These are phyloP conservation scores for Tricharina praecox DNA, from an alignment of 495 filamentous ascomycete species.

Conservation along the genomic window DNA sequence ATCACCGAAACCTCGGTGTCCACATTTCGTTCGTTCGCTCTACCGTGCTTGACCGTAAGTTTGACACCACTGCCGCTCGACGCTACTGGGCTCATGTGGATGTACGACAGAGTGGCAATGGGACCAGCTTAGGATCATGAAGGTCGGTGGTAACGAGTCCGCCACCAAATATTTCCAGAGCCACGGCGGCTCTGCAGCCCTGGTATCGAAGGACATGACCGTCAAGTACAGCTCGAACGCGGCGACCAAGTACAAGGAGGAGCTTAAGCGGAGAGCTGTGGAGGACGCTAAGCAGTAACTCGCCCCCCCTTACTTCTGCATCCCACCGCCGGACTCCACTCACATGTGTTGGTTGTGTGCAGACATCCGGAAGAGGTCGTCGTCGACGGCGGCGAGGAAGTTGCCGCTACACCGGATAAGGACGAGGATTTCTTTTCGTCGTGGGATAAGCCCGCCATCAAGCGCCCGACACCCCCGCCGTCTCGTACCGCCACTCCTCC, in stretches of 20 bases:
- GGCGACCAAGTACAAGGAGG: conserved; percentile 91
- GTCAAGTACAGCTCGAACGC: conserved; percentile 85
- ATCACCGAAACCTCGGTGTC: conserved; percentile 80
- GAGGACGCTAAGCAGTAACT: conserved; percentile 64
- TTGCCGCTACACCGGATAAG: conserved; percentile 55
- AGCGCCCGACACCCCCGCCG: conserved; percentile 83
- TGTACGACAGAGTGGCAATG: conserved; percentile 78
- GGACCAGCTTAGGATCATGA: conserved; percentile 96
- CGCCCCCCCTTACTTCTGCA: conserved; percentile 9
- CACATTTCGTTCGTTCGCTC: conserved; percentile 97
- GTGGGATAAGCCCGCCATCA: conserved; percentile 96
- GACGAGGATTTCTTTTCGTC: conserved; percentile 97
- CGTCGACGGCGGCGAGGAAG: conserved; percentile 56
- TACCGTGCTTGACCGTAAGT: conserved; percentile 92
- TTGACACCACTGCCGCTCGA: background rate
- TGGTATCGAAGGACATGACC: conserved; percentile 89
- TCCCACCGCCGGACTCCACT: background rate
- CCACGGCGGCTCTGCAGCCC: conserved; percentile 80
- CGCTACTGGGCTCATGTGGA: conserved; percentile 7
- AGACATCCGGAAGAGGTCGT: conserved; percentile 78
- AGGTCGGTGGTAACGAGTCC: conserved; percentile 94
- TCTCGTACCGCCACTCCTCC: conserved; percentile 83
- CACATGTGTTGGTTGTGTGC: conserved; percentile 1
- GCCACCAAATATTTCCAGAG: conserved; percentile 95
- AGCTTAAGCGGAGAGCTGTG: conserved; percentile 66